Conservation (phyloP, 2,329 filamentous ascomycete genomes). For the Mariannaea elegans region DNA sequence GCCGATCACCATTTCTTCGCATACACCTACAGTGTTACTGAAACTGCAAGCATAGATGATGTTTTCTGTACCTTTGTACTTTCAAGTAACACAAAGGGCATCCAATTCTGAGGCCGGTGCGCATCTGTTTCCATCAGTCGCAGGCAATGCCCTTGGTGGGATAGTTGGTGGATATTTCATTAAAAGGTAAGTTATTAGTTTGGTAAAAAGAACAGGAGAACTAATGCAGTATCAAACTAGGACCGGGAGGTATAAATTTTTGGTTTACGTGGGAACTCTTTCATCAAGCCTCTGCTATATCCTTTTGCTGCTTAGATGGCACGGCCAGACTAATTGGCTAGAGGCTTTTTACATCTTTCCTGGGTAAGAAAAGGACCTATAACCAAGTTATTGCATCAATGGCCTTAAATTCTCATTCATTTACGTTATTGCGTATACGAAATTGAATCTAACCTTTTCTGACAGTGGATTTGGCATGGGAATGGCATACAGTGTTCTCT, state of each 20-base stretch:
- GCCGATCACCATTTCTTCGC: neutral
- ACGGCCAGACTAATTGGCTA: constrained; percentile 2
- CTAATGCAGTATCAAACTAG: neutral
- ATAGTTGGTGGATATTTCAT: neutral
- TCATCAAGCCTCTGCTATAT: neutral
- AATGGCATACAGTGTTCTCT: neutral
- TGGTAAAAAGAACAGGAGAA: neutral
- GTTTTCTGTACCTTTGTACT: constrained; percentile 2
- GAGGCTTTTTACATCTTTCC: constrained; percentile 10
- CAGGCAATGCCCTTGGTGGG: neutral
- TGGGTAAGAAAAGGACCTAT: neutral
- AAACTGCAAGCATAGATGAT: neutral
- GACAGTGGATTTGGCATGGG: constrained; percentile 2
- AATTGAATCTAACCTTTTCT: too few species aligned
- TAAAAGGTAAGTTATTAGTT: neutral
- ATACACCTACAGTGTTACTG: neutral
- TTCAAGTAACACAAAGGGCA: neutral
- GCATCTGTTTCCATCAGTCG: neutral
- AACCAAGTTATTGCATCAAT: neutral
- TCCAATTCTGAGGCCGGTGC: neutral
- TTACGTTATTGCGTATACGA: neutral
- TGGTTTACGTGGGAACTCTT: neutral
- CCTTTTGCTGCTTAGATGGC: neutral
- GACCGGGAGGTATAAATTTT: neutral
- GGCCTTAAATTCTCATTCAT: neutral